Base-by-base conservation (phyloP, 2,329 filamentous ascomycete species). In the Cytospora mali region DNA sequence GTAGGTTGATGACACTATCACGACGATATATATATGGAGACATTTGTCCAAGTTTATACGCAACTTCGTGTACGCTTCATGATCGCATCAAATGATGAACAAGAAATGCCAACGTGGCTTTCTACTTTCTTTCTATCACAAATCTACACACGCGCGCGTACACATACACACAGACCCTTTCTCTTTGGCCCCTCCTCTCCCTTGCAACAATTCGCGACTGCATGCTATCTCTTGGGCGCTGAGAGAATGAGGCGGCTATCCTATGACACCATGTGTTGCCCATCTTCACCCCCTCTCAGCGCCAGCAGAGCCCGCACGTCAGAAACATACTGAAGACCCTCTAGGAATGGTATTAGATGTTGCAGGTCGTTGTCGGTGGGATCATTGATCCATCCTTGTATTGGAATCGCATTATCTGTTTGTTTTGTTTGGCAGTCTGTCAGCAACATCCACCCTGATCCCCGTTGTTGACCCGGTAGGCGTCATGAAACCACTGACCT, bases 381-480 rank as follows among this genome's bases (percentile, higher is more conserved):
- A 78, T 99, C 95, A 75, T 89, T 97, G 78, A 99, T 98, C 95
- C 95, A 99, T 72, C 95, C 95, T 80, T 98, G 94, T 73, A 99
- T 98, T 3, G 95, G 95, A 71, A 99, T 97, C 56, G 95, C 95
- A 79, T 99, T 99, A 76, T 99, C 95, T 99, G 72, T 6, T 39
- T 18, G 2, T 18, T 39, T 6, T 14, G 5, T 39, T 39, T 4
- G 31, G 14, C 25, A 18, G n/a, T 16, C 54, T 54, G 64, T 70
- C 67, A 72, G 67, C 35, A 49, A 49, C 28, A 46, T 61, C 23
- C 48, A 13, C 23, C 31, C 16, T 29, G 52, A 50, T 6, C 3
- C 18, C 33, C 6, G 16, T 27, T 5, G 4, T 2, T 21, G 5
- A 13, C 16, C 14, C 21, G 14, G 6, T 21, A 14, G 27, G 18